Evolutionary conservation across 2,329 filamentous ascomycete species (phyloP), one percentile per base, ranked within the genome.

Genomic region (Diaporthe sp.): DNA sequence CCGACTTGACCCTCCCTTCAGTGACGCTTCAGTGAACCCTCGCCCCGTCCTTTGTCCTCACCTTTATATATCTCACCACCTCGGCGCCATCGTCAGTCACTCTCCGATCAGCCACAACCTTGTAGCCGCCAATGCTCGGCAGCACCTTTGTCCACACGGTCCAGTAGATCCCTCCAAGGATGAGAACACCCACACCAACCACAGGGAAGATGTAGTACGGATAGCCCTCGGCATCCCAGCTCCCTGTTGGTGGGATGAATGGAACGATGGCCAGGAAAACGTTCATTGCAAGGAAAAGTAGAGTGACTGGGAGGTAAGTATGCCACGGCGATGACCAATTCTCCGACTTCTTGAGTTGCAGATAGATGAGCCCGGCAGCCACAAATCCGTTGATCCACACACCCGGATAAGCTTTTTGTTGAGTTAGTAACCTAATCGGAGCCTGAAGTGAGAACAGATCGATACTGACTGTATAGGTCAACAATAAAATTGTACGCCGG

Each of bases 401-500:
- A 0, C 87, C 87, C 0, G 89, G 88, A 74, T 90, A 90, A 15
- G 59, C 59, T 65, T 2, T 65, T 31, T 19, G 4, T 13, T 13
- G 6, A 22, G 39, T 65, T 44, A 65, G 59, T 22, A 31, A 9
- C 17, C 17, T 46, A 39, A 17, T 46, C 59, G 25, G 1, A 28
- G 17, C 17, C 25, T 31, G n/a, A 12, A 31, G n/a, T 4, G 8
- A 17, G 1, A 22, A 4, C 13, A 7, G 42, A 19, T 10, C 1
- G 25, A 19, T 7, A 39, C 53, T 61, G 59, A 65, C 59, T 37
- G 12, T 86, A 88, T 62, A 92, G 81, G 77, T 91, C 89, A 68
- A 90, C 86, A 55, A 92, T 88, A 79, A 94, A 94, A 82, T 92
- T 92, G 82, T 94, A 94, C 0, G 92, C 92, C 22, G 92, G 88